Evolutionary conservation across 768 basidiomycete species (phyloP).

Genomic region (Lanmaoa pseudosensibilis): DNA sequence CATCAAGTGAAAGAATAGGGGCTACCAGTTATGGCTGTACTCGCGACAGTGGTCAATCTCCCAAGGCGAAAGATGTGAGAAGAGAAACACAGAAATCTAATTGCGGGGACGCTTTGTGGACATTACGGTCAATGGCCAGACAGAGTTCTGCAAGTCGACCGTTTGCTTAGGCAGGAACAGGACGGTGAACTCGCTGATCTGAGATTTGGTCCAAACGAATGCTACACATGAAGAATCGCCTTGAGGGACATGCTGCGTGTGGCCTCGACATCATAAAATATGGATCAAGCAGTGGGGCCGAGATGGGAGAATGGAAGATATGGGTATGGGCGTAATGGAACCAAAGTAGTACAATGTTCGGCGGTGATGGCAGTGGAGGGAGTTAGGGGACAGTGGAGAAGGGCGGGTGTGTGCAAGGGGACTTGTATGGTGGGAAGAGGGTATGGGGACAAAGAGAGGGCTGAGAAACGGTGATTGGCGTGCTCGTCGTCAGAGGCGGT

Average conservation of each 20-base stretch:
- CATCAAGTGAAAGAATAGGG: neutral
- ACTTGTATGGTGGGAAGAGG: neutral
- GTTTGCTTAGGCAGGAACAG: too few species aligned
- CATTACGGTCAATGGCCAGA: too few species aligned
- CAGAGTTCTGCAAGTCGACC: too few species aligned
- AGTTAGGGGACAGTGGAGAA: neutral
- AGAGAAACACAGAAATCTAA: too few species aligned
- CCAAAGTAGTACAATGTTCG: neutral
- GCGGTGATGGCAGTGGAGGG: neutral
- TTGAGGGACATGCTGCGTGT: neutral
- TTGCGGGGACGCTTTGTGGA: too few species aligned
- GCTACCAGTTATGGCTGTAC: too few species aligned
- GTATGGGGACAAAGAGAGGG: neutral
- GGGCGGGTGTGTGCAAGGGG: neutral
- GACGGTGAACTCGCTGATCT: neutral
- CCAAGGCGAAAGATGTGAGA: too few species aligned
- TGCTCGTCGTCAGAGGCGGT: constrained; percentile 26
- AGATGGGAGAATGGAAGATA: too few species aligned
- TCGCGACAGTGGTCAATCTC: too few species aligned
- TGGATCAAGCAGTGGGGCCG: too few species aligned
- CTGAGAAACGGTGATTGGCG: neutral
- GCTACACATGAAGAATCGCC: too few species aligned
- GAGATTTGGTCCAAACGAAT: neutral
- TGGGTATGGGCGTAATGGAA: neutral
- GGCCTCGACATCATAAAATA: too few species aligned